These are phyloP conservation scores for Fusarium falciforme DNA, from an alignment of 2,329 filamentous ascomycete genomes.

Conservation along the genomic window DNA sequence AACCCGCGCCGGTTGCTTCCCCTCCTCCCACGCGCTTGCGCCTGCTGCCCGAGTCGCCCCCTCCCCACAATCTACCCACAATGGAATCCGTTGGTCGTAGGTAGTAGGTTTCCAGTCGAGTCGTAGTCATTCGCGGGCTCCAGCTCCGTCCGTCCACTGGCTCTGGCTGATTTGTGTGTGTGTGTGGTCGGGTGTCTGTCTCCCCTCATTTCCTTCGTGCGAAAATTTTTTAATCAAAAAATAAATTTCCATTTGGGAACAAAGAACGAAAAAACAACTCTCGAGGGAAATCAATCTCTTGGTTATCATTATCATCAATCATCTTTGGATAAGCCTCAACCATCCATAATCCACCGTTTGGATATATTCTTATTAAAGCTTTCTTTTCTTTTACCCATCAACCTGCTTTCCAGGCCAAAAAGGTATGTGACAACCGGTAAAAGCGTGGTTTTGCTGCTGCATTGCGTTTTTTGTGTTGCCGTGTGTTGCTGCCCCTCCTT, in stretches of 20 bases:
- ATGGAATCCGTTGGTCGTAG: conserved; percentile 28
- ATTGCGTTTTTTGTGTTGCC: conserved; percentile 31
- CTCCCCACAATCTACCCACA: conserved; percentile 34
- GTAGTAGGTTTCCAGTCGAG: conserved; percentile 7
- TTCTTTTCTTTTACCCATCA: conserved; percentile 27
- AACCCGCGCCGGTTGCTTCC: conserved; percentile 8
- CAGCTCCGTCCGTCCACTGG: conserved; percentile 19
- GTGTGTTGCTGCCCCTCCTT: conserved; percentile 36
- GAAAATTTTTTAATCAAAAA: conserved; percentile 42
- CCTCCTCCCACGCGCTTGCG: background rate
- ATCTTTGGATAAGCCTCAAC: conserved; percentile 5
- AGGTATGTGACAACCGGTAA: conserved; percentile 29
- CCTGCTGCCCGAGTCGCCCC: conserved; percentile 17
- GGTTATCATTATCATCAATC: conserved; percentile 24
- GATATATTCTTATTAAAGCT: conserved; percentile 20
- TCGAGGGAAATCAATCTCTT: conserved; percentile 8
- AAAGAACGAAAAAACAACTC: conserved; percentile 24
- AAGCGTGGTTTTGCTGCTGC: conserved; percentile 22
- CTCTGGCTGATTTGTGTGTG: background rate
- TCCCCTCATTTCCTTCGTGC: conserved; percentile 41
- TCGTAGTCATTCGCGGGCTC: conserved; percentile 33
- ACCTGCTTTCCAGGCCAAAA: conserved; percentile 32
- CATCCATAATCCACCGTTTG: conserved; percentile 26
- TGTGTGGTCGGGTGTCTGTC: conserved; percentile 17
- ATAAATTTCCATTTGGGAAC: conserved; percentile 26